Conservation (phyloP, 768 basidiomycete species). For the Leccinum subgranulosum region DNA sequence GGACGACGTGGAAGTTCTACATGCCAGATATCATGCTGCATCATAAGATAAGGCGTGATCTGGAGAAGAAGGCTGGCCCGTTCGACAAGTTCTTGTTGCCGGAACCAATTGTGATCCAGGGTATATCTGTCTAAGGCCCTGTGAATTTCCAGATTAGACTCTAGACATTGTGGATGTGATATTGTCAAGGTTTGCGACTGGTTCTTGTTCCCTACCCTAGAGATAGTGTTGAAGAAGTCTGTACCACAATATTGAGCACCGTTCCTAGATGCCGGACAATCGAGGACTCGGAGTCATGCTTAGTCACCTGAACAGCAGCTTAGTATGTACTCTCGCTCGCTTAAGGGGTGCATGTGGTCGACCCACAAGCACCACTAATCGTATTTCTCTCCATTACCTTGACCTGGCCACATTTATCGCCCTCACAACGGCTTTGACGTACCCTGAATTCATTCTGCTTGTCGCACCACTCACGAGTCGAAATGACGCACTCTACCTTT, state of each 20-base stretch:
- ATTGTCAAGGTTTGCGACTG: not conserved
- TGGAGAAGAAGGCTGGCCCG: slow-evolving; percentile 55
- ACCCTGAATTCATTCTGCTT: not conserved
- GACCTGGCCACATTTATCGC: slow-evolving; percentile 3
- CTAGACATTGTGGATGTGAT: not conserved
- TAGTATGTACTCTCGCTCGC: not conserved
- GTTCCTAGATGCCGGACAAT: not conserved
- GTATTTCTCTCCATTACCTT: slow-evolving; percentile 4
- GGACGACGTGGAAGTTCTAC: slow-evolving; percentile 66
- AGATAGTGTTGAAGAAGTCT: not conserved
- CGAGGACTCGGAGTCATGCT: slow-evolving; percentile 10
- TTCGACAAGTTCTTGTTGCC: slow-evolving; percentile 39
- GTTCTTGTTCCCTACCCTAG: not conserved
- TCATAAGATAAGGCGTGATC: slow-evolving; percentile 26
- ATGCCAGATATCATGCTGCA: slow-evolving; percentile 42
- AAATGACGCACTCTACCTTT: slow-evolving; percentile 19
- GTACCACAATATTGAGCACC: not conserved
- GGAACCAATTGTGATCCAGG: slow-evolving; percentile 22
- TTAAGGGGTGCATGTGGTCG: not conserved
- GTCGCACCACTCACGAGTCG: not conserved
- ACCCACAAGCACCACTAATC: not conserved
- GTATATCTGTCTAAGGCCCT: slow-evolving; percentile 11
- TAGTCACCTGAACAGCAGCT: slow-evolving; percentile 17
- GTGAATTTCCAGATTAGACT: not conserved
- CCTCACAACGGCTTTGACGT: slow-evolving; percentile 16